Evolutionary conservation across 345 rosid genomes (phyloP).

Genomic region (Citrus inodora): DNA sequence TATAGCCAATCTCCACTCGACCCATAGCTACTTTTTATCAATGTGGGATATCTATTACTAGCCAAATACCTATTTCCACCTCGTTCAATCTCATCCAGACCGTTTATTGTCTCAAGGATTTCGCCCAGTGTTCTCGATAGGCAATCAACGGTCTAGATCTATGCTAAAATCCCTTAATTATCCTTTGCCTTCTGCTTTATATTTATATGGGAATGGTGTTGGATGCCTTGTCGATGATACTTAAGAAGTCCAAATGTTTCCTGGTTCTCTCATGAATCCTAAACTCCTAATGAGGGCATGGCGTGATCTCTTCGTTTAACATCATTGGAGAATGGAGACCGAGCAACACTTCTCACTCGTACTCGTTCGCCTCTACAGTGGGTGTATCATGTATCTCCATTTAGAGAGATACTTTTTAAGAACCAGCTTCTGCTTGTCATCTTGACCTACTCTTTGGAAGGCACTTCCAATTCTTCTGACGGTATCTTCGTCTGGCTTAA

Average conservation of each 20-base stretch:
- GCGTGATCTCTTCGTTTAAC: too few species aligned
- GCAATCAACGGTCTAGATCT: not conserved
- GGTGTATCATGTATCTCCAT: constrained; percentile 47
- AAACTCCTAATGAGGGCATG: too few species aligned
- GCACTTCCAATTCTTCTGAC: constrained; percentile 57
- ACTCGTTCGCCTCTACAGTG: constrained; percentile 84
- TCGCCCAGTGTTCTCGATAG: not conserved
- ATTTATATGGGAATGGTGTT: too few species aligned
- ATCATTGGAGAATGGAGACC: too few species aligned
- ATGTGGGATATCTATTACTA: constrained; percentile 1
- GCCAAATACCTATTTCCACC: not conserved
- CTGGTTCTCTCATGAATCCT: not conserved
- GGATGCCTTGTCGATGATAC: not conserved
- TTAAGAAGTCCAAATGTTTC: not conserved
- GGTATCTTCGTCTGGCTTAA: constrained; percentile 78
- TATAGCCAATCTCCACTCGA: too few species aligned
- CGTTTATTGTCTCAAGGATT: not conserved
- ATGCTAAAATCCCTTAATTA: not conserved
- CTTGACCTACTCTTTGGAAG: constrained; percentile 54
- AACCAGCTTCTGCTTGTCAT: constrained; percentile 52
- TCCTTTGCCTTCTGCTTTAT: not conserved
- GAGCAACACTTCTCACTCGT: constrained; percentile 20
- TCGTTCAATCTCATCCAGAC: not conserved
- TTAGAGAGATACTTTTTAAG: constrained; percentile 52
- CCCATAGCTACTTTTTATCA: not conserved